Base-by-base conservation (phyloP, 73 alveolate species). In the Paramecium caudatum region DNA sequence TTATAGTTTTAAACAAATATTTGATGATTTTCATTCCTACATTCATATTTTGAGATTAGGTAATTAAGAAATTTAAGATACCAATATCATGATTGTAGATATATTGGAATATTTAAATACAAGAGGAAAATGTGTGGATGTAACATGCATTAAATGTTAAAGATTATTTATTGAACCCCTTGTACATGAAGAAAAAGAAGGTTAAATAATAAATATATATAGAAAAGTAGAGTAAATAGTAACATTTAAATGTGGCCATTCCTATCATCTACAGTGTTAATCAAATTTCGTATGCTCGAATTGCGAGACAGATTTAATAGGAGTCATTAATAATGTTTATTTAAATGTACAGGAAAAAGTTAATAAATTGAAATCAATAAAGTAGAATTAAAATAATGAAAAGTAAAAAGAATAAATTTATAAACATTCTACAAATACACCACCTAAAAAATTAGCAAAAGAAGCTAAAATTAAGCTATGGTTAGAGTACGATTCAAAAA, bases 221-320 rank as follows among this genome's bases (percentile, higher is more conserved):
- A 55, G 80, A 55, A 43, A 23, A n/a, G n/a, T 55, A 10, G 80
- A 55, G 30, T 27, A 55, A 27, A 43, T 55, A 25, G 80, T 55
- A 43, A 55, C 80, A 55, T 55, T 55, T 55, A 55, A 55, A 27
- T 55, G 80, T 55, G 80, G 80, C 80, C 80, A 55, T 55, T 55
- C 80, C 8, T 55, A 55, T 55, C 80, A 55, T 23, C 23, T 55
- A 55, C 30, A 37, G 23, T 55, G 80, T 55, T 55, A 23, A 15
- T 27, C 10, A 43, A 55, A 23, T 25, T 55, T 37, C 46, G 30
- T 55, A 27, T 55, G 80, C n/a, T 55, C 17, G 30, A 43, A 16
- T 5, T 55, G 80, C n/a, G 23, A 55, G 30, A 10, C 21, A 23
- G 12, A 55, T 27, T 27, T 55, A 7, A 55, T 37, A n/a, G n/a